phyloP scores from a whole-genome alignment of 495 filamentous ascomycete genomes.

The Penicillium psychrofluorescens region DNA sequence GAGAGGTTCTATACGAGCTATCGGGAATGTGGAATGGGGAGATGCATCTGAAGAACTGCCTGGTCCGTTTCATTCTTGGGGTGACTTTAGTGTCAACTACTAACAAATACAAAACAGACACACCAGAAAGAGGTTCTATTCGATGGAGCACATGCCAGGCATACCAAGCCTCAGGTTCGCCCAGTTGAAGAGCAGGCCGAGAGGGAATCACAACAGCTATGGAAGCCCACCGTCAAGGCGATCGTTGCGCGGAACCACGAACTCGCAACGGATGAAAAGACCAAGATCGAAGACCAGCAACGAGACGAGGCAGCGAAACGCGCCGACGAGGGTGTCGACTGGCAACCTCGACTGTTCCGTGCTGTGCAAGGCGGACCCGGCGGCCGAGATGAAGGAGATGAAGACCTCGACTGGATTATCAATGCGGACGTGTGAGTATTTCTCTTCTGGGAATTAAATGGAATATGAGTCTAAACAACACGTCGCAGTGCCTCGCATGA shows the following conservation, averaged over 20 bases:
- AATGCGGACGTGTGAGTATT: slow-evolving; percentile 71
- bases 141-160: slow-evolving; percentile 69
- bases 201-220: slow-evolving; percentile 82
- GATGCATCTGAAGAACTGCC: slow-evolving; percentile 72
- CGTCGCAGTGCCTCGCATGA: slow-evolving; percentile 54
- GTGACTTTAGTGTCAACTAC: not conserved
- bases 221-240: slow-evolving; percentile 71
- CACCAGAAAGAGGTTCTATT: slow-evolving; percentile 85
- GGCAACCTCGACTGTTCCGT: slow-evolving; percentile 83
- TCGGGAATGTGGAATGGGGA: slow-evolving; percentile 91
- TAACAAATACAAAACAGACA: slow-evolving; percentile 46
- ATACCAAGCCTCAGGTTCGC: slow-evolving; percentile 66
- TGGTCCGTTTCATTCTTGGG: slow-evolving; percentile 9
- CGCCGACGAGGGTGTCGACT: slow-evolving; percentile 74
- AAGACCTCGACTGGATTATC: slow-evolving; percentile 90
- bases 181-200: slow-evolving; percentile 83
- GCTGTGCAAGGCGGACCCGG: slow-evolving; percentile 63
- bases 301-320: slow-evolving; percentile 80
- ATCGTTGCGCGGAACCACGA: slow-evolving; percentile 81
- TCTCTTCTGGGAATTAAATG: not conserved
- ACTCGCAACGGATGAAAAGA: slow-evolving; percentile 89
- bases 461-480: too few relatives aligned
- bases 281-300: slow-evolving; percentile 85
- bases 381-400: slow-evolving; percentile 74
- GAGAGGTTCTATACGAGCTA: slow-evolving; percentile 80